Base-by-base conservation (phyloP, 768 basidiomycete genomes). In the Tremella mesenterica region DNA sequence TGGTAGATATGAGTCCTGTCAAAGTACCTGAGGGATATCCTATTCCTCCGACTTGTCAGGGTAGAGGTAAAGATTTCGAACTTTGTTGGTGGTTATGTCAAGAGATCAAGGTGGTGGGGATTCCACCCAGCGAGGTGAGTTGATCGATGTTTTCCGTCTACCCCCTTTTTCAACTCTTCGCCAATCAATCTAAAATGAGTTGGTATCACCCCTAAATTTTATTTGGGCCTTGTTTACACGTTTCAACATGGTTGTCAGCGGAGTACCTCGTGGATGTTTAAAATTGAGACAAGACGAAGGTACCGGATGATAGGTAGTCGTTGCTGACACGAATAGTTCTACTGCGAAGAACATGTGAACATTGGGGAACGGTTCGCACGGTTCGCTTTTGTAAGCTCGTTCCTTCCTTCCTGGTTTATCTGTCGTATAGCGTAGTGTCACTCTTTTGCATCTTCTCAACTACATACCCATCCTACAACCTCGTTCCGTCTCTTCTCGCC, bases 11-110 rank as follows among this genome's bases (percentile, higher is more conserved):
- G 53, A 58, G 61, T 18, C 74, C 76, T 20, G 76, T 96, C 29
- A 76, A 83, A n/a, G 80, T 88, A 60, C 90, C 92, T 3, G 82
- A 87, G 9, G 80, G 85, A 64, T 96, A 86, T 69, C 82, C 81
- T 3, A 88, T 90, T 78, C 90, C 91, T 0, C 65, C 77, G 46
- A 51, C 44, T 18, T 45, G 52, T n/a, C 64, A 82, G 23, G 88
- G 85, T 6, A 79, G 91, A 66, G 90, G 89, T 4, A 79, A 83
- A 39, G 91, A 96, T 69, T 96, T 96, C 79, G 82, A 76, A 86
- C 86, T 85, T n/a, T 85, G 85, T 69, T 96, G 92, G 92, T 93
- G 91, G 77, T 85, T 95, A 59, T 90, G 89, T 1, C 77, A 84
- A 72, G 86, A 91, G 70, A 73, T 93, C 38, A 88, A 88, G 6